Conservation (phyloP, 1,284 basidiomycete species). For the Sanghuangporus weigelae region DNA sequence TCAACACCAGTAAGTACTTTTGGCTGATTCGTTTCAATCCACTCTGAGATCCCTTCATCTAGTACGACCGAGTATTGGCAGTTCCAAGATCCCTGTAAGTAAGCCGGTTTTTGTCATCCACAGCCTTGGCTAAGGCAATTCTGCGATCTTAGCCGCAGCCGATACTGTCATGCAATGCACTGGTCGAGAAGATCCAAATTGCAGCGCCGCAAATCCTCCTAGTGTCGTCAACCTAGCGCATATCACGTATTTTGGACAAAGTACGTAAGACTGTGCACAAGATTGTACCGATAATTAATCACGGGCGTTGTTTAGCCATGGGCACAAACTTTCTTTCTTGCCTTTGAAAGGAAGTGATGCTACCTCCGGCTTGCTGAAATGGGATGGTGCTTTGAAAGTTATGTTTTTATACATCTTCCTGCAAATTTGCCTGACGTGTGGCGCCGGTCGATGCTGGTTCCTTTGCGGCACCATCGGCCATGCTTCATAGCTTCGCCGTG, state of each 20-base stretch:
- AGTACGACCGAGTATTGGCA: slow-evolving; percentile 19
- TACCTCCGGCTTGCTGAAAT: too few relatives aligned
- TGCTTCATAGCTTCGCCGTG: too few relatives aligned
- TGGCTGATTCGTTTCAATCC: not conserved
- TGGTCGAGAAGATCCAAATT: slow-evolving; percentile 19
- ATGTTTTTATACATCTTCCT: not conserved
- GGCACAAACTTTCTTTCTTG: not conserved
- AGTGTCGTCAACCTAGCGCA: slow-evolving; percentile 16
- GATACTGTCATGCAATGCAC: slow-evolving; percentile 14
- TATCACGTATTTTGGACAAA: slow-evolving; percentile 14
- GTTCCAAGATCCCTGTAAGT: slow-evolving; percentile 16
- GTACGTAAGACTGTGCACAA: not conserved
- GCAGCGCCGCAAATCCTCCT: slow-evolving; percentile 17
- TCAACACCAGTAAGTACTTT: slow-evolving; percentile 4
- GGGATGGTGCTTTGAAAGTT: not conserved
- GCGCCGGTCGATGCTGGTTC: not conserved
- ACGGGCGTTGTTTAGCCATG: not conserved
- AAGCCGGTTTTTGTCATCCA: not conserved
- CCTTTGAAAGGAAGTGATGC: not conserved
- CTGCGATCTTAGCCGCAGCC: not conserved
- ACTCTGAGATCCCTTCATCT: not conserved
- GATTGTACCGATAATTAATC: not conserved
- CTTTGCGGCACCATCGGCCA: not conserved
- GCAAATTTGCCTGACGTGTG: not conserved
- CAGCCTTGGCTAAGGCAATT: not conserved